Percentiles rank a stretch among this genome's conserved stretches.
Conservation (phyloP, 2,329 filamentous ascomycete species). For the Drechmeria coniospora region DNA sequence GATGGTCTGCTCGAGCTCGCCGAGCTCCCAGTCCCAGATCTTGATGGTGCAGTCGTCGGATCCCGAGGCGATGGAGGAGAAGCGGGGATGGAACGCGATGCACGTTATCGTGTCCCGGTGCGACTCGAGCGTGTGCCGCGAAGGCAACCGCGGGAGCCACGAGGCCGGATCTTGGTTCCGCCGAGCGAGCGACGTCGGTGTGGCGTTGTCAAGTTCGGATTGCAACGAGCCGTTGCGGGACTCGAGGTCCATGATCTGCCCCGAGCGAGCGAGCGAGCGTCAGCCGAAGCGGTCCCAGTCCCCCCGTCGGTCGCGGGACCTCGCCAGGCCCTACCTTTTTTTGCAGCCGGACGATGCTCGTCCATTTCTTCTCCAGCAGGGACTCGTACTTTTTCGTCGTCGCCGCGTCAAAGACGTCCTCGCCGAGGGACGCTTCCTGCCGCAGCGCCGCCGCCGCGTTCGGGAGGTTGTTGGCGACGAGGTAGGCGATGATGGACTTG, state of each 20-base stretch:
- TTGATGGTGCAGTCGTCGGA: constrained; percentile 92
- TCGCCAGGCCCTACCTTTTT: constrained; percentile 54
- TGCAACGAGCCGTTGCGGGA: constrained; percentile 58
- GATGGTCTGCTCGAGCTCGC: constrained; percentile 76
- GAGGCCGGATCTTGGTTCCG: constrained; percentile 70
- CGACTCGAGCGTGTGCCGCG: constrained; percentile 69
- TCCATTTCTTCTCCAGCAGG: constrained; percentile 96
- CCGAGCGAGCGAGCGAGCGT: not conserved
- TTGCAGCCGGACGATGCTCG: constrained; percentile 81
- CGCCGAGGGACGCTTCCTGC: constrained; percentile 59
- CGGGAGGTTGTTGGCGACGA: constrained; percentile 56
- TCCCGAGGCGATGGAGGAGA: constrained; percentile 77
- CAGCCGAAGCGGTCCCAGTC: not conserved
- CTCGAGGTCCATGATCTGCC: constrained; percentile 84
- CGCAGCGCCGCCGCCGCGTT: constrained; percentile 57
- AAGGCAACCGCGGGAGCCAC: constrained; percentile 75
- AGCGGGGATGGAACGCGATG: constrained; percentile 83
- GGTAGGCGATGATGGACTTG: constrained; percentile 85
- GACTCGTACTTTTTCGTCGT: constrained; percentile 92
- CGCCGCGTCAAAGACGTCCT: constrained; percentile 56
- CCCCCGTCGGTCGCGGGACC: not conserved
- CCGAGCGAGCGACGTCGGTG: constrained; percentile 57
- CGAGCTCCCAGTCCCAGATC: constrained; percentile 93
- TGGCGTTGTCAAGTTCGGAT: constrained; percentile 70
- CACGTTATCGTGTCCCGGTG: constrained; percentile 72